Base-by-base conservation (phyloP, 1,284 basidiomycete genomes). In the Lignosus rhinocerotis region DNA sequence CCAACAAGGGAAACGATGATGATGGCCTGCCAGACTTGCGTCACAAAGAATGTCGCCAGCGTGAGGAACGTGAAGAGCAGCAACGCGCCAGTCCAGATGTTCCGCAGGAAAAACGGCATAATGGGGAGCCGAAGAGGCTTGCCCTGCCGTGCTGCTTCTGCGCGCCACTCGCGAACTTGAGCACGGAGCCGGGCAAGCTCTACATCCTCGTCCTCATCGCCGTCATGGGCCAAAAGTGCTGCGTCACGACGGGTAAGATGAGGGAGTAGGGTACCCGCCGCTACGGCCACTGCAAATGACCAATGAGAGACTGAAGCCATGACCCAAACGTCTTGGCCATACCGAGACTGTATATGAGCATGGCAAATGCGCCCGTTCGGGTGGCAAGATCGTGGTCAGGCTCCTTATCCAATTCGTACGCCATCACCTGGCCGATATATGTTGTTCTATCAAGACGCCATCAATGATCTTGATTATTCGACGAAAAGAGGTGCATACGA, bases 371-470 rank as follows among this genome's bases (percentile, higher is more conserved):
- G 46, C 96, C 96, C 6, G 81, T 88, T 31, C 94, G 82, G 0
- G 93, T 96, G 0, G 96, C 95, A 31, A 84, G 66, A 47, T 95
- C 93, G 25, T 82, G 78, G 69, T 93, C 83, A 7, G 94, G 93
- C 60, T 93, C 91, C 56, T 75, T 68, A 9, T 80, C 80, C 0
- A 84, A 73, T 69, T 96, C 87, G 53, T 87, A 80, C 2, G 92
- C 92, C 92, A 96, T 93, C 25, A 96, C 81, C 74, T 96, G 93
- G 6, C 92, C 90, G 58, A 97, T 83, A 69, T 95, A 98, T 1
- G 93, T 95, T 1, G 95, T 97, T 16, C 89, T 88, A 61, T 51
- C 14, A 45, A 32, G 50, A 42, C 6, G 38, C 52, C 25, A 47
- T 46, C 54, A 31, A 38, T 21, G 41, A 21, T 3, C 48, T 34